Conservation (phyloP, 352 stramenopile genomes). For the Globisporangium nagaii region DNA sequence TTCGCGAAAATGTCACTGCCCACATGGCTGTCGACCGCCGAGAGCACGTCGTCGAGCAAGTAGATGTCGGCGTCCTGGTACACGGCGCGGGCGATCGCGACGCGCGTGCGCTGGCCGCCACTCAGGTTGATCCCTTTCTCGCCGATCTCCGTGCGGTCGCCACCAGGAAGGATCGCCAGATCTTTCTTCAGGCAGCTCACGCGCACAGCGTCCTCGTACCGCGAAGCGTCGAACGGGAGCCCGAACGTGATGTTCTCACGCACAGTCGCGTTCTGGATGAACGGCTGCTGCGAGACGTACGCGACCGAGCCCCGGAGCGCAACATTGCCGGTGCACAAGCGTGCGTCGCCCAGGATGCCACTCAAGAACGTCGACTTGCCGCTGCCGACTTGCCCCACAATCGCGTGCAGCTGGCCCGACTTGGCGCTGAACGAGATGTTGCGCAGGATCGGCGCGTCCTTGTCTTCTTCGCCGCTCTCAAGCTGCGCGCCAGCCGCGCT, state of each 20-base stretch:
- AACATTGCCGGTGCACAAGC: constrained; percentile 45
- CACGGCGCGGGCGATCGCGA: constrained; percentile 70
- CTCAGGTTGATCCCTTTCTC: constrained; percentile 95
- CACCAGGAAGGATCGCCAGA: constrained; percentile 45
- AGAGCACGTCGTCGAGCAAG: constrained; percentile 93
- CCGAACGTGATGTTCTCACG: constrained; percentile 97
- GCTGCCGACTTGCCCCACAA: constrained; percentile 57
- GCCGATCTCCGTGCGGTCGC: constrained; percentile 94
- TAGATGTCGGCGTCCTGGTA: constrained; percentile 86
- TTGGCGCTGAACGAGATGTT: constrained; percentile 63
- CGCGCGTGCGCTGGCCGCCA: constrained; percentile 89
- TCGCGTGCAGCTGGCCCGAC: constrained; percentile 47
- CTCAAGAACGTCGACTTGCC: constrained; percentile 73
- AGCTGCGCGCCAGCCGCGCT: constrained; percentile 24
- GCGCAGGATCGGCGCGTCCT: constrained; percentile 32
- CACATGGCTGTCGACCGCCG: constrained; percentile 94
- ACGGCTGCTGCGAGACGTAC: constrained; percentile 93
- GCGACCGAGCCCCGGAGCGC: constrained; percentile 84
- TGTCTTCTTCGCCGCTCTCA: constrained; percentile 9
- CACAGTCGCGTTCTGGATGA: constrained; percentile 95
- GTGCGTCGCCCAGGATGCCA: constrained; percentile 53
- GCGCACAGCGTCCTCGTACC: constrained; percentile 50
- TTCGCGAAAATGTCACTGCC: constrained; percentile 89
- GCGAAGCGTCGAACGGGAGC: constrained; percentile 42
- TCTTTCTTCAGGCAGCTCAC: constrained; percentile 55